Base-by-base conservation (phyloP, 208 protist species). In the Trypanosoma theileri region DNA sequence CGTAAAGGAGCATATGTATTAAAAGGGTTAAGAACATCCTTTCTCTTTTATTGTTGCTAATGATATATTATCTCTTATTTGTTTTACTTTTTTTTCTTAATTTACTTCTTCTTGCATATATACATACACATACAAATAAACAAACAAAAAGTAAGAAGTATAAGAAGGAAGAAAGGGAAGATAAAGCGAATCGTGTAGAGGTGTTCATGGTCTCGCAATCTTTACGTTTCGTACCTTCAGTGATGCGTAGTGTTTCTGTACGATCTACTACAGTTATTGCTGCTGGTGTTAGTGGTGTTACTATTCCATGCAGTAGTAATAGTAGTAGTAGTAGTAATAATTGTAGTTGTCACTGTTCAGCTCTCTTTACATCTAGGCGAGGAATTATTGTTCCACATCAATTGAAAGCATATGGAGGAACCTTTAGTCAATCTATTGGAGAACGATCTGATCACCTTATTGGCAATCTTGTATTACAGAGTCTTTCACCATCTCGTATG, bases 391-490 rank as follows among this genome's bases (percentile, higher is more conserved):
- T 91, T 28, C 88, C 85, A 0, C 78, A 78, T 1, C 85, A 94
- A 63, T 79, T 91, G 24, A 91, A 91, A 66, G 88, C 85, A 0
- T 91, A 94, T 58, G 88, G 88, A 26, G 83, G 83, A 46, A 94
- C 79, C 61, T 91, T 91, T 73, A 85, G 79, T 50, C 79, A 62
- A 12, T 88, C 83, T 21, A 62, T 89, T 50, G 88, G 85, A 17
- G 88, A 94, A 63, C 88, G 85, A 40, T 72, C 73, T 28, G 70
- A 82, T 62, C 76, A 91, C 59, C 60, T 86, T 12, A 73, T 75
- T 2, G 72, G 82, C 4, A 73, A 89, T 65, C 50, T 89, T 26
- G 79, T 90, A 13, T 71, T 91, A 59, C 85, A 88, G 70, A 88
- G 81, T 53, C 75, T 94, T 42, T 84, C 80, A 26, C 79, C 87